Percentiles rank a stretch among this genome's conserved stretches.
phyloP scores from a whole-genome alignment of 108 stramenopile species.

The Fistulifera pelliculosa region DNA sequence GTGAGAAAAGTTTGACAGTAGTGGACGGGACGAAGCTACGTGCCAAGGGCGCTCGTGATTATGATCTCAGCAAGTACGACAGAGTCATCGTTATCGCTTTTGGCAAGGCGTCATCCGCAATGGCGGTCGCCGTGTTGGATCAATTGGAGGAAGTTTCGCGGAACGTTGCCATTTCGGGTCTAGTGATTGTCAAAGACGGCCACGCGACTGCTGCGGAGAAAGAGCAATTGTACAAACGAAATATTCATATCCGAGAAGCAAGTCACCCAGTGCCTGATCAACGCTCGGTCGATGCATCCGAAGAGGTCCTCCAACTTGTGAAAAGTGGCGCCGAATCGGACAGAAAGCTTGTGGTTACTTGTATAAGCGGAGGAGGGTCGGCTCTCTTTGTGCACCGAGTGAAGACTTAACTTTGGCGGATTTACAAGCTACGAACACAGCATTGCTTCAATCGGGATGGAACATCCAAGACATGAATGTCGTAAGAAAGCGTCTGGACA shows the following conservation, averaged over 20 bases:
- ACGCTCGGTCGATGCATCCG: conserved; percentile 48
- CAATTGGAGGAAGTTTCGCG: conserved; percentile 18
- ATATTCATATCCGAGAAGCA: conserved; percentile 44
- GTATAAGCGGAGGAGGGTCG: conserved; percentile 82
- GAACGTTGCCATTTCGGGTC: conserved; percentile 25
- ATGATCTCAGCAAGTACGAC: conserved; percentile 47
- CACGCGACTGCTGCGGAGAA: conserved; percentile 60
- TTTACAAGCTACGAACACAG: conserved; percentile 43
- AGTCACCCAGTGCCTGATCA: conserved; percentile 81
- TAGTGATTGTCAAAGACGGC: conserved; percentile 78
- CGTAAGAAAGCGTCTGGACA: conserved; percentile 66
- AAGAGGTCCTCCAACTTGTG: conserved; percentile 43
- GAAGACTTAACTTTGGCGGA: conserved; percentile 50
- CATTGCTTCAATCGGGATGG: conserved; percentile 66
- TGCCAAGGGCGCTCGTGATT: conserved; percentile 8
- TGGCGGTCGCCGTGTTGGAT: conserved; percentile 58
- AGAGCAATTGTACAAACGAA: conserved; percentile 24
- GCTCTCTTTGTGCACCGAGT: conserved; percentile 67
- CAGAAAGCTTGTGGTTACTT: conserved; percentile 42
- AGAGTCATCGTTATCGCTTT: conserved; percentile 53
- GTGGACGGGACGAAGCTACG: conserved; percentile 6
- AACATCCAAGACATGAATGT: conserved; percentile 80
- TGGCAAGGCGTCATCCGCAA: conserved; percentile 79
- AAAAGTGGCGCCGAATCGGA: background rate
- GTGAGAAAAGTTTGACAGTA: conserved; percentile 10